phyloP scores from a whole-genome alignment of 2,329 filamentous ascomycete species.

The Falciphora oryzae region DNA sequence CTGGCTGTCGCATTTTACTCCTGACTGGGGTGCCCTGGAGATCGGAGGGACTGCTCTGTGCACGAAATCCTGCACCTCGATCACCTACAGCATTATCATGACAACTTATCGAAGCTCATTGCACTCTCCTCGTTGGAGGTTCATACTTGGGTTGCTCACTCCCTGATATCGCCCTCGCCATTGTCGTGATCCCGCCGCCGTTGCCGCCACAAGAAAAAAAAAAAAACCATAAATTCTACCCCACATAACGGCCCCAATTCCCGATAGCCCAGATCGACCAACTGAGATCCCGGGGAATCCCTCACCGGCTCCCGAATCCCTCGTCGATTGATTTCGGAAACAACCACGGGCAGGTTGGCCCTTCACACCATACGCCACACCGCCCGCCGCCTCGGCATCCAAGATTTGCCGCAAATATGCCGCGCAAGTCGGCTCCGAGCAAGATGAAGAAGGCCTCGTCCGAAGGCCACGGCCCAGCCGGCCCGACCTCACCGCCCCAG shows the following conservation, averaged over 20 bases:
- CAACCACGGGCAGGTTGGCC: neutral
- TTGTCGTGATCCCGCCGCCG: slow-evolving; percentile 2
- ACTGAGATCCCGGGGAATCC: slow-evolving; percentile 8
- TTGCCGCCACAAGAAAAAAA: neutral
- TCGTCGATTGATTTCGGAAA: slow-evolving; percentile 4
- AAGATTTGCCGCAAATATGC: slow-evolving; percentile 17
- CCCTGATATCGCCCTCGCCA: slow-evolving; percentile 28
- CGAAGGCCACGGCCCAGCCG: slow-evolving; percentile 18
- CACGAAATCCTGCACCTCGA: neutral
- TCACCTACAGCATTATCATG: slow-evolving; percentile 32
- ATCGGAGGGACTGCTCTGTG: neutral
- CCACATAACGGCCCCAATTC: slow-evolving; percentile 6
- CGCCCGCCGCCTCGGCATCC: neutral
- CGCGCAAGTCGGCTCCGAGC: slow-evolving; percentile 32
- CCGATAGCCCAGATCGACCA: slow-evolving; percentile 6
- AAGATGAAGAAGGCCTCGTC: slow-evolving; percentile 19
- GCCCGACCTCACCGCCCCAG: slow-evolving; percentile 36
- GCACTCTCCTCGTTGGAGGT: slow-evolving; percentile 39
- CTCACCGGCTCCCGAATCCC: neutral
- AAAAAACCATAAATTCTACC: slow-evolving; percentile 3
- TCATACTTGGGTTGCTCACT: slow-evolving; percentile 36
- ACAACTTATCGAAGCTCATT: slow-evolving; percentile 35
- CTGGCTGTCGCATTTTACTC: neutral
- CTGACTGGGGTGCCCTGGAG: neutral
- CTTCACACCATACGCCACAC: neutral